phyloP scores from a whole-genome alignment of 345 rosid species.

The Anacardium occidentale region DNA sequence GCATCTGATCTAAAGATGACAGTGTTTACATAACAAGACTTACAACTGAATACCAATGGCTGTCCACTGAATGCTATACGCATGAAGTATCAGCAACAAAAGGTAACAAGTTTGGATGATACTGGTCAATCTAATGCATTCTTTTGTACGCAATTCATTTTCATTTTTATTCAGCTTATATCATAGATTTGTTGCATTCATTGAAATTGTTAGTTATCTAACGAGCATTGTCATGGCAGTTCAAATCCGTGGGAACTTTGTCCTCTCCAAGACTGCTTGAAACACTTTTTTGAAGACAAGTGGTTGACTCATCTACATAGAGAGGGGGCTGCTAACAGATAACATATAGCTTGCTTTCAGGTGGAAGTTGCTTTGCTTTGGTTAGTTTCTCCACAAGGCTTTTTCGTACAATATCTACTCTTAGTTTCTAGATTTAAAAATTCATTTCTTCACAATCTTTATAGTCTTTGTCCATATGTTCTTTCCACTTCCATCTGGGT shows the following conservation, averaged over 20 bases:
- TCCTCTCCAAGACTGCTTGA: constrained; percentile 61
- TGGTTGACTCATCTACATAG: constrained; percentile 24
- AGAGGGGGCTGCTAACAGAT: constrained; percentile 33
- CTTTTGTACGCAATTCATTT: too few species aligned
- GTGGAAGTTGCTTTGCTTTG: constrained; percentile 12
- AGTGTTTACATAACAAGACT: constrained; percentile 56
- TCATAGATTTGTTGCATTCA: background rate
- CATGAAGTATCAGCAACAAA: constrained; percentile 62
- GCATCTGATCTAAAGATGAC: constrained; percentile 55
- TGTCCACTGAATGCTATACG: constrained; percentile 73
- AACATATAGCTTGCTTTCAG: constrained; percentile 12
- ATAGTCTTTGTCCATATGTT: constrained; percentile 26
- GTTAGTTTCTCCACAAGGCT: constrained; percentile 19
- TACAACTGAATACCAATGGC: constrained; percentile 59
- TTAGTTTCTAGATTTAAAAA: constrained; percentile 8
- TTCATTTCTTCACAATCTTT: constrained; percentile 13
- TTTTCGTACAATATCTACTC: constrained; percentile 17
- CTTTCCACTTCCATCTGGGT: constrained; percentile 10
- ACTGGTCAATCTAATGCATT: background rate
- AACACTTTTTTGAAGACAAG: constrained; percentile 46
- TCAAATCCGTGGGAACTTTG: constrained; percentile 66
- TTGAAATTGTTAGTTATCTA: constrained; percentile 2
- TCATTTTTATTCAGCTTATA: too few species aligned
- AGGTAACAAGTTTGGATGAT: constrained; percentile 40
- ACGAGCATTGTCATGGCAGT: constrained; percentile 43